Conservation (phyloP, 495 filamentous ascomycete species). For the Penicillium roqueforti region DNA sequence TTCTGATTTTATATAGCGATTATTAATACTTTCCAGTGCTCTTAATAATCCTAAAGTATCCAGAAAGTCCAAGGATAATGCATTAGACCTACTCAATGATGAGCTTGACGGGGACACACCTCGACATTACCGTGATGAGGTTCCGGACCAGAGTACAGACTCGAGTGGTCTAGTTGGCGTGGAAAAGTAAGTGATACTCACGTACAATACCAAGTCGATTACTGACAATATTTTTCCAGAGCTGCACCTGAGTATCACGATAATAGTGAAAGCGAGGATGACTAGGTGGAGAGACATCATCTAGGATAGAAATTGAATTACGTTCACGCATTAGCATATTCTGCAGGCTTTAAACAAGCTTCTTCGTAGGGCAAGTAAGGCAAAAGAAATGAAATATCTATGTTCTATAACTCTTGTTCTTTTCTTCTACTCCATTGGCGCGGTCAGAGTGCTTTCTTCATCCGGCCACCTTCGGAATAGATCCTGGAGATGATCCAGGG, state of each 20-base stretch:
- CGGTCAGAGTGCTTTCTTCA: neutral
- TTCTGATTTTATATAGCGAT: neutral
- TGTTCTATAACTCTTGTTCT: neutral
- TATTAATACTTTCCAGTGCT: slow-evolving; percentile 18
- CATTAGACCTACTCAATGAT: slow-evolving; percentile 35
- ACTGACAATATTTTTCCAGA: neutral
- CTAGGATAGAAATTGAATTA: neutral
- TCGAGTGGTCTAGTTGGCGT: slow-evolving; percentile 10
- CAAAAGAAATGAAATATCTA: neutral
- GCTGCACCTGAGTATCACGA: neutral
- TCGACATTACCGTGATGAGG: slow-evolving; percentile 11
- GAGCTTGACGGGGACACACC: slow-evolving; percentile 22
- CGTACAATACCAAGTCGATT: neutral
- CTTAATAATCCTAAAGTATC: slow-evolving; percentile 42
- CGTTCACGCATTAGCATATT: neutral
- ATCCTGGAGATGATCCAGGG: slow-evolving; percentile 31
- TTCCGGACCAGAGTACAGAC: slow-evolving; percentile 10
- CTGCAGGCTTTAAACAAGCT: neutral
- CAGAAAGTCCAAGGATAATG: slow-evolving; percentile 38
- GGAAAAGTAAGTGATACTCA: slow-evolving; percentile 14
- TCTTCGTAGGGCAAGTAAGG: neutral
- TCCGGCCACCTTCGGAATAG: slow-evolving; percentile 34
- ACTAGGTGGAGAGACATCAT: neutral
- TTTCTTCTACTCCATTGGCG: slow-evolving; percentile 3
- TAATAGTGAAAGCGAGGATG: neutral